Evolutionary conservation across 1,284 basidiomycete species (phyloP).

Genomic region (Apiotrichum porosum): DNA sequence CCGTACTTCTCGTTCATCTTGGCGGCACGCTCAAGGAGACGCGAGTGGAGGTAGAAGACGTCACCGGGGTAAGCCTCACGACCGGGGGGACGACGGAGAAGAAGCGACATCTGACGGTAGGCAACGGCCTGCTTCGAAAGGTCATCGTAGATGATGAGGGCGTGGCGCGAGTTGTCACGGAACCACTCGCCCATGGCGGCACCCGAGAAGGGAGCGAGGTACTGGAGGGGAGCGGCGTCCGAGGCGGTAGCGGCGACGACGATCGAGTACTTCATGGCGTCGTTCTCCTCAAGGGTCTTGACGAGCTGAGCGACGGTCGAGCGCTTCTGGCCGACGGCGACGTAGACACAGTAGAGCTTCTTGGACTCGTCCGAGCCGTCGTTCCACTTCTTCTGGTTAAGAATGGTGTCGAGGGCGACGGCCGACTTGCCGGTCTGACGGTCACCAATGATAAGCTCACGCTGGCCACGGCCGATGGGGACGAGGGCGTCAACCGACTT

Average conservation of each 20-base stretch:
- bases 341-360: constrained; percentile 99
- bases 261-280: constrained; percentile 98
- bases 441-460: constrained; percentile 99
- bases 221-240: constrained; percentile 97
- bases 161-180: constrained; percentile 97
- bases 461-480: constrained; percentile 98
- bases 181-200: constrained; percentile 99
- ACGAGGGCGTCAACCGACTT: constrained; percentile 99
- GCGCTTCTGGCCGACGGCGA: constrained; percentile 98
- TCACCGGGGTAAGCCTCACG: constrained; percentile 99
- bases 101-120: constrained; percentile 99
- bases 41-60: constrained; percentile 99
- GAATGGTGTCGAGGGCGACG: constrained; percentile 98
- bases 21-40: constrained; percentile 98
- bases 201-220: constrained; percentile 98
- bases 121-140: constrained; percentile 99
- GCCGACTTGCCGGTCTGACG: constrained; percentile 96
- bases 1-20: constrained; percentile 99
- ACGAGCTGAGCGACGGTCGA: constrained; percentile 99
- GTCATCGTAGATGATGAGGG: constrained; percentile 99
- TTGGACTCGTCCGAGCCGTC: constrained; percentile 91
- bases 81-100: constrained; percentile 99
- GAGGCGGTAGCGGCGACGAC: constrained; percentile 98
- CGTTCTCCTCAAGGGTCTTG: constrained; percentile 98
- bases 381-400: constrained; percentile 99